Base-by-base conservation (phyloP, 176 grass and related monocot genomes). In the Alloteropsis semialata region DNA sequence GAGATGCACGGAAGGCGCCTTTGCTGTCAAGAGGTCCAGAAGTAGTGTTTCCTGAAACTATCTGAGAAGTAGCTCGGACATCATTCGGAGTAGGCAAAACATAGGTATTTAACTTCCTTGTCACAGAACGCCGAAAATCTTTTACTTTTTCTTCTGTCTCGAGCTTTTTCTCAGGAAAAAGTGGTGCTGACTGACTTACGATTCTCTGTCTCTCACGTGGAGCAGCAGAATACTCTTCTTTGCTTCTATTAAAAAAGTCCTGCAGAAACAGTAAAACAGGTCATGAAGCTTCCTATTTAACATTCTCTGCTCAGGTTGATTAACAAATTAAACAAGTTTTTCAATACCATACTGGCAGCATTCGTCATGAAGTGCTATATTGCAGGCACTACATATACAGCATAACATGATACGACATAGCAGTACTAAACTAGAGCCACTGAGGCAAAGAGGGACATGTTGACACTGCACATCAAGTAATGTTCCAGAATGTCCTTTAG, bases 61-160 rank as follows among this genome's bases (percentile, higher is more conserved):
- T 65, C 72, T 85, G 88, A 80, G 84, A 38, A 62, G 82, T 85
- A 59, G 71, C 81, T 75, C 65, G 72, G 78, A 86, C 84, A 73
- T 91, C 93, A 71, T 79, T 76, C 54, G 96, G 96, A 39, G 91
- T 96, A 59, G 96, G 93, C 37, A 96, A 92, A 73, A 89, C 93
- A 70, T 99, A 99, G 37, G 93, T 90, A 79, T 98, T 88, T 55
- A 89, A 74, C 84, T 96, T 99, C 82, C 81, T 96, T 32, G 93
- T 92, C 46, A 81, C 82, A 76, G 93, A 95, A 65, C 85, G 89
- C 63, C 77, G 77, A 50, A 96, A 43, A 50, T 81, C 89, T 69
- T 91, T 96, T 87, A 92, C 80, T 60, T 83, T 82, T 21, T 98
- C 91, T 74, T 81, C 90, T 48, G 88, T 60, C 16, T 94, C 91